Conservation (phyloP, 345 rosid genomes). For the Corchorus capsularis region DNA sequence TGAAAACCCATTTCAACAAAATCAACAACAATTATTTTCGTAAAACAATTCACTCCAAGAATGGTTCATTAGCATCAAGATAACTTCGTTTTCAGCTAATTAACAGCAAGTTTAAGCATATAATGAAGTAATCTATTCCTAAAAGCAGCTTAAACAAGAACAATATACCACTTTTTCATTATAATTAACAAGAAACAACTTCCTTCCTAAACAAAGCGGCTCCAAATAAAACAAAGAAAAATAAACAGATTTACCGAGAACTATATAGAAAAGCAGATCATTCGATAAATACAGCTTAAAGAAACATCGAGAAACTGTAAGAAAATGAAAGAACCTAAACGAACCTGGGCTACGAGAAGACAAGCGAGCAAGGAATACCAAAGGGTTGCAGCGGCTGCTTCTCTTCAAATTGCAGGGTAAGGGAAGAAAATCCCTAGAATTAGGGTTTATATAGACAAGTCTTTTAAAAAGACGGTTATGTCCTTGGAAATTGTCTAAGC, state of each 20-base stretch:
- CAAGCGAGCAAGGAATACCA: neutral
- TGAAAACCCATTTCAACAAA: neutral
- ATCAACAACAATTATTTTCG: neutral
- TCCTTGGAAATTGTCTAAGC: fast-evolving
- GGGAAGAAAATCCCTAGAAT: constrained; percentile 10
- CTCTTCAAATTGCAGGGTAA: neutral
- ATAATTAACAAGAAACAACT: neutral
- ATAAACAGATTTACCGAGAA: neutral
- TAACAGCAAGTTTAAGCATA: neutral
- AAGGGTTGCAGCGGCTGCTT: constrained; percentile 4
- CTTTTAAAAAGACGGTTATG: constrained; percentile 1
- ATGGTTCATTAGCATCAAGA: neutral
- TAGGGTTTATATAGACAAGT: neutral
- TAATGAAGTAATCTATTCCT: neutral
- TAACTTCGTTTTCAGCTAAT: neutral
- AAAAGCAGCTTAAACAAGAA: neutral
- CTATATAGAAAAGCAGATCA: neutral
- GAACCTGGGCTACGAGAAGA: neutral
- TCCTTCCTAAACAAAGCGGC: too few species aligned
- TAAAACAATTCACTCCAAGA: neutral
- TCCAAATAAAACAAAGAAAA: neutral
- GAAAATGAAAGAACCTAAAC: neutral
- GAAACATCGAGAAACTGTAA: neutral
- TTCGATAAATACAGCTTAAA: neutral
- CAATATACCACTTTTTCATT: neutral